These are phyloP conservation scores for Phytophthora gonapodyides DNA, from an alignment of 352 stramenopile genomes.

Conservation along the genomic window DNA sequence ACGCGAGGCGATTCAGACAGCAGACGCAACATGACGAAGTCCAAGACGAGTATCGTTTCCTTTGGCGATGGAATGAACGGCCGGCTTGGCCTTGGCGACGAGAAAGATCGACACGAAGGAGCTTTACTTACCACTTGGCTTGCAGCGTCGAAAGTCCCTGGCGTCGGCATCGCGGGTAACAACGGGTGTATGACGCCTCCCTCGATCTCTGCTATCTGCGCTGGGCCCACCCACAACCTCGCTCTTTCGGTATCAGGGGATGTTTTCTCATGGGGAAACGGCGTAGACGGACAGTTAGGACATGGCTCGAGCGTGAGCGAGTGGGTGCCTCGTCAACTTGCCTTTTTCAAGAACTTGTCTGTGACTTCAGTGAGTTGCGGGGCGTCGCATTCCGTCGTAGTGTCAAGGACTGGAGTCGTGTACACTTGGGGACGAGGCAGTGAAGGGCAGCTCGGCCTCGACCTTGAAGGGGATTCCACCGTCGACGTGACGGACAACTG, in stretches of 20 bases:
- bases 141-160: slow-evolving; percentile 14
- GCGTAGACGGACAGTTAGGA: slow-evolving; percentile 60
- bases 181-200: slow-evolving; percentile 35
- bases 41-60: slow-evolving; percentile 52
- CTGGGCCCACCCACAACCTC: slow-evolving; percentile 54
- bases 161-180: slow-evolving; percentile 20
- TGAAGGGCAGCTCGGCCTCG: slow-evolving; percentile 56
- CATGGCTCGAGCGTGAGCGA: slow-evolving; percentile 54
- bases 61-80: slow-evolving; percentile 79
- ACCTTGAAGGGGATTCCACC: slow-evolving; percentile 8
- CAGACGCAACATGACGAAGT: slow-evolving; percentile 9
- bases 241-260: slow-evolving; percentile 54
- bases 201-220: slow-evolving; percentile 46
- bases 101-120: slow-evolving; percentile 50
- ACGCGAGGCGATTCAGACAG: slow-evolving; percentile 5
- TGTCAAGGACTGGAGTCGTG: slow-evolving; percentile 51
- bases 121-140: slow-evolving; percentile 48
- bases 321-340: slow-evolving; percentile 59
- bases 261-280: slow-evolving; percentile 72
- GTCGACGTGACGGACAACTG: slow-evolving; percentile 11
- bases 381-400: slow-evolving; percentile 49
- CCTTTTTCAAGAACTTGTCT: slow-evolving; percentile 45
- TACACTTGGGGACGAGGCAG: slow-evolving; percentile 61
- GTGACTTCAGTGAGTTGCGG: slow-evolving; percentile 44
- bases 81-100: slow-evolving; percentile 57